phyloP scores from a whole-genome alignment of 2,329 filamentous ascomycete species.

The Hypoxylon sp. region DNA sequence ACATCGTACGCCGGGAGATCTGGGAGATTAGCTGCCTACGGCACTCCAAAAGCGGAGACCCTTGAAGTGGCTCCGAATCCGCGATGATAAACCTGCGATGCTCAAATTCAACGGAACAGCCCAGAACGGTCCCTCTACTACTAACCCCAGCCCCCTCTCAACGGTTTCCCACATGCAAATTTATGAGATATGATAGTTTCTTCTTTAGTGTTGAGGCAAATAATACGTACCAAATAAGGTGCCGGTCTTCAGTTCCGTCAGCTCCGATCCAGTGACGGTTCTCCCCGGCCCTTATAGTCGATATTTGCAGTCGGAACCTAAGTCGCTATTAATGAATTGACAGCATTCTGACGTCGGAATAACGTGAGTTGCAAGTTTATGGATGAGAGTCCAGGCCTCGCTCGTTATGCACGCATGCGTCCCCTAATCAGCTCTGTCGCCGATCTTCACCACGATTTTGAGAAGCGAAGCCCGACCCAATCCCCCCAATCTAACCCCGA shows the following conservation, averaged over 20 bases:
- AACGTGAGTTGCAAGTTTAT: constrained; percentile 32
- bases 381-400: constrained; percentile 39
- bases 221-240: constrained; percentile 37
- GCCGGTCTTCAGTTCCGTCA: constrained; percentile 29
- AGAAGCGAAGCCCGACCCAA: constrained; percentile 15
- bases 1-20: constrained; percentile 39
- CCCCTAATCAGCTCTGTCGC: constrained; percentile 20
- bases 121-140: constrained; percentile 34
- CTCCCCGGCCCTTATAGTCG: constrained; percentile 21
- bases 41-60: constrained; percentile 24
- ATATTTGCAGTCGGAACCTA: constrained; percentile 19
- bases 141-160: constrained; percentile 33
- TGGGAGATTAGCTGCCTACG: constrained; percentile 29
- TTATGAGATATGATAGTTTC: constrained; percentile 43
- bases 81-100: constrained; percentile 21
- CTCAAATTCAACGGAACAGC: constrained; percentile 24
- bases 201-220: constrained; percentile 37
- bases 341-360: constrained; percentile 41
- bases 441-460: constrained; percentile 35
- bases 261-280: constrained; percentile 39
- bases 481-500: constrained; percentile 18
- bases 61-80: constrained; percentile 26
- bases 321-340: constrained; percentile 28
- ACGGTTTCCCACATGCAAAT: constrained; percentile 33
- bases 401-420: constrained; percentile 12